Conservation (phyloP, 495 filamentous ascomycete genomes). For the Penicillium odoratum region DNA sequence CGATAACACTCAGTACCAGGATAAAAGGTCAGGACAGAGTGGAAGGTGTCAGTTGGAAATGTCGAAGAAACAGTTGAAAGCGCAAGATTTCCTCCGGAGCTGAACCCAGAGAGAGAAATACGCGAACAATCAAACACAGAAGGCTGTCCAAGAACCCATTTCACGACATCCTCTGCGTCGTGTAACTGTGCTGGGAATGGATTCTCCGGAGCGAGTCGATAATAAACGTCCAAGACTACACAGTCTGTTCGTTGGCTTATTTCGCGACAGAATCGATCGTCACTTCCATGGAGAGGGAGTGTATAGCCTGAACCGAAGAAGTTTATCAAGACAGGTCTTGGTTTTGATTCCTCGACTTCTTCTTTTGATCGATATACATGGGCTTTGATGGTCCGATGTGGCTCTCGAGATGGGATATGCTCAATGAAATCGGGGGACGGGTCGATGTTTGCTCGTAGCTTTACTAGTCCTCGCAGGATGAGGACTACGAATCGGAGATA, state of each 20-base stretch:
- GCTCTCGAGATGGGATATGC: neutral
- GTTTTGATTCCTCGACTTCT: neutral
- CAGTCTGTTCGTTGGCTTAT: constrained; percentile 30
- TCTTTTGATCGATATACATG: neutral
- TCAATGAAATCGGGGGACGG: neutral
- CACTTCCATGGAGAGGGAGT: constrained; percentile 35
- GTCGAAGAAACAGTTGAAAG: neutral
- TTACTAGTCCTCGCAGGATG: neutral
- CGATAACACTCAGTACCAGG: neutral
- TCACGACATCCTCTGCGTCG: constrained; percentile 49
- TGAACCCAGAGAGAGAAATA: constrained; percentile 3
- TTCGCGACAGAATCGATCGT: constrained; percentile 34
- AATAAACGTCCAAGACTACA: constrained; percentile 55
- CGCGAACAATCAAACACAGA: neutral
- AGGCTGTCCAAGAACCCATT: neutral
- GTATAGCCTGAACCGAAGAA: constrained; percentile 38
- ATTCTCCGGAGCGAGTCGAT: constrained; percentile 72
- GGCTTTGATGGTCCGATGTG: neutral
- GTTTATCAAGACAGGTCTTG: constrained; percentile 38
- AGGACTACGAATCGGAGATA: neutral
- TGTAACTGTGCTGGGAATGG: constrained; percentile 71
- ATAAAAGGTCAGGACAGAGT: neutral
- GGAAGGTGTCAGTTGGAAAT: neutral
- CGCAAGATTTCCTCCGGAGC: constrained; percentile 3
- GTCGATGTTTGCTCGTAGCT: neutral